Percentiles rank a stretch among this genome's conserved stretches.
These are phyloP conservation scores for Sporothrix globosa DNA, from an alignment of 2,329 filamentous ascomycete species.

Conservation along the genomic window DNA sequence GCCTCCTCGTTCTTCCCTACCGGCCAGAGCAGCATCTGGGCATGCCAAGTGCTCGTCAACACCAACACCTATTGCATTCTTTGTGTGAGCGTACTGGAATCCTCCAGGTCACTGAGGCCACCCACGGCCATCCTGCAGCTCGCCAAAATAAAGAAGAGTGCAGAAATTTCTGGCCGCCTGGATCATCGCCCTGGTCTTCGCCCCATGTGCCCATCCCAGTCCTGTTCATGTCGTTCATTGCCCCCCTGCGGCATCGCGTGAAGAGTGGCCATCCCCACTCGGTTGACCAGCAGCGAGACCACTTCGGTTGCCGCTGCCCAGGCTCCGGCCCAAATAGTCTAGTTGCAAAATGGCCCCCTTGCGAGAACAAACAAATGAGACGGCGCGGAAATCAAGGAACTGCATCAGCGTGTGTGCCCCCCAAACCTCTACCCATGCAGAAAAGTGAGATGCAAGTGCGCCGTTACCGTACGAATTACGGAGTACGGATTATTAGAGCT, in stretches of 20 bases:
- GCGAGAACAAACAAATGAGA: background rate
- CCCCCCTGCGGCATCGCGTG: background rate
- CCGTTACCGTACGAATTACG: too few relatives aligned
- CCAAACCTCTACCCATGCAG: background rate
- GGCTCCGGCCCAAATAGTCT: background rate
- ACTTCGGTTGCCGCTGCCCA: conserved; percentile 9
- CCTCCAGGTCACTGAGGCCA: background rate
- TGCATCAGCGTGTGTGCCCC: background rate
- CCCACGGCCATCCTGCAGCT: background rate
- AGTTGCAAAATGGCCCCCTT: background rate
- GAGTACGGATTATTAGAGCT: background rate
- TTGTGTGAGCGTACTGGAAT: background rate
- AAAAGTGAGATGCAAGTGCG: background rate
- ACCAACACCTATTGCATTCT: background rate
- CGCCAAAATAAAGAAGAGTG: background rate
- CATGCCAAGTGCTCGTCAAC: background rate
- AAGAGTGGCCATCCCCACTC: background rate
- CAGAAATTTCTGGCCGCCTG: background rate
- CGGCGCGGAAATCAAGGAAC: conserved; percentile 10
- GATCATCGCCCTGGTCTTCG: background rate
- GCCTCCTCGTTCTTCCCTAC: too few relatives aligned
- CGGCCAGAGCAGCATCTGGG: background rate
- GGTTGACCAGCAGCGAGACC: background rate
- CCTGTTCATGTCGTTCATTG: background rate
- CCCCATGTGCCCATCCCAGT: background rate